A percentile compares a stretch with the other conserved stretches of the same genome.
Evolutionary conservation across 768 basidiomycete species (phyloP).

Genomic region (Suillus tomentosus): DNA sequence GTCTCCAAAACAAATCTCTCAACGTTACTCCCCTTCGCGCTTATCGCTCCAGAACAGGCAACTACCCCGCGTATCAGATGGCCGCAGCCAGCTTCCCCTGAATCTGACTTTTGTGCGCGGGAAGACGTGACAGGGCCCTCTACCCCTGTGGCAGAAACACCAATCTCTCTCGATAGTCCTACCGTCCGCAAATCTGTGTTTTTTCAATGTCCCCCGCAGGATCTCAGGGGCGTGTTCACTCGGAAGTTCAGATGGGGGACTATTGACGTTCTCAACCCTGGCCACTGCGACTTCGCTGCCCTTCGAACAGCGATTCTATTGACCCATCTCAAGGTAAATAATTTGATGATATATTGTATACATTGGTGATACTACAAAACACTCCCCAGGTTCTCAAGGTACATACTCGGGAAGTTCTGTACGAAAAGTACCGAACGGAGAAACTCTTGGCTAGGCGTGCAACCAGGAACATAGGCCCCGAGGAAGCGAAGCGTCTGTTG

Average conservation of each 20-base stretch:
- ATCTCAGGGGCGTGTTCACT: slow-evolving; percentile 73
- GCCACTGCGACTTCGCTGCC: slow-evolving; percentile 86
- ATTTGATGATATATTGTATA: slow-evolving; percentile 21
- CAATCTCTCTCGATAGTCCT: slow-evolving; percentile 37
- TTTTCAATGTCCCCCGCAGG: slow-evolving; percentile 60
- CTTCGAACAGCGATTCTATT: slow-evolving; percentile 82
- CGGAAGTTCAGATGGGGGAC: slow-evolving; percentile 88
- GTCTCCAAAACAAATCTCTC: slow-evolving; percentile 63
- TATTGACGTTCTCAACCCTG: slow-evolving; percentile 82
- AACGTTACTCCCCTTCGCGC: slow-evolving; percentile 71
- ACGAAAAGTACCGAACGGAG: slow-evolving; percentile 92
- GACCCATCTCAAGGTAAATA: slow-evolving; percentile 78
- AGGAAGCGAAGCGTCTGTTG: slow-evolving; percentile 69
- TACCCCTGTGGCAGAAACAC: slow-evolving; percentile 29
- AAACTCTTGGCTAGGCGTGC: slow-evolving; percentile 86
- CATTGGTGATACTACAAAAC: slow-evolving; percentile 13
- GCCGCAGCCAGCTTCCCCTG: slow-evolving; percentile 18
- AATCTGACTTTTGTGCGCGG: slow-evolving; percentile 23
- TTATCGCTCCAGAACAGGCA: slow-evolving; percentile 71
- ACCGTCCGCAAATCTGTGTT: slow-evolving; percentile 38
- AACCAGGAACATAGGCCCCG: slow-evolving; percentile 75
- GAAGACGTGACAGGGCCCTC: slow-evolving; percentile 23
- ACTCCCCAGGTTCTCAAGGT: slow-evolving; percentile 70
- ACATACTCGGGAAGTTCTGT: slow-evolving; percentile 85
- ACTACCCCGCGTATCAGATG: slow-evolving; percentile 37